Evolutionary conservation across 257 asterid species (phyloP).

Genomic region (Capsicum chinense): DNA sequence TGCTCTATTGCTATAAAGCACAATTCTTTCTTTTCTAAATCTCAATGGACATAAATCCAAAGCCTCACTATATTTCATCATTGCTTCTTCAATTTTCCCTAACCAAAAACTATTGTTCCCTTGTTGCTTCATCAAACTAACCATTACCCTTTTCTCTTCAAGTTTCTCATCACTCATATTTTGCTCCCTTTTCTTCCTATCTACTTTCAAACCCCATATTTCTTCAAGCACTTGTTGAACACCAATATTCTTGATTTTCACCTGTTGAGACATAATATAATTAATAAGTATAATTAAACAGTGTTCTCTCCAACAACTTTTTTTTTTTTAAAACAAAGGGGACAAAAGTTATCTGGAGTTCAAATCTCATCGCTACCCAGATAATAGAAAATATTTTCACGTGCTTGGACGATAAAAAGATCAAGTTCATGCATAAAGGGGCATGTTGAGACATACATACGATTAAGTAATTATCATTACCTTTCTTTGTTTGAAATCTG

Average conservation of each 20-base stretch:
- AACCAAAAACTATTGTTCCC: constrained; percentile 52
- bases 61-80: constrained; percentile 55
- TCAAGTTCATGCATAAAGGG: neutral
- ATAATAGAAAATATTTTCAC: neutral
- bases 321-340: too few species aligned
- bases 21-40: constrained; percentile 59
- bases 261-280: neutral
- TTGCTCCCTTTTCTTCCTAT: constrained; percentile 45
- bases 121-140: constrained; percentile 50
- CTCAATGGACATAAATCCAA: constrained; percentile 63
- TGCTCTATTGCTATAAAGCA: constrained; percentile 65
- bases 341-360: neutral
- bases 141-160: constrained; percentile 47
- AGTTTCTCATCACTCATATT: constrained; percentile 48
- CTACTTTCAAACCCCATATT: constrained; percentile 49
- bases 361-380: neutral
- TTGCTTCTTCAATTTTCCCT: constrained; percentile 64
- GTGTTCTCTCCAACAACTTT: too few species aligned
- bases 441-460: neutral
- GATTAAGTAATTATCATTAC: neutral
- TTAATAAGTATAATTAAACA: neutral
- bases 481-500: constrained; percentile 40
- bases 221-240: constrained; percentile 46
- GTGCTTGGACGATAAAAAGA: too few species aligned
- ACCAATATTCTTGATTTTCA: constrained; percentile 38